Conservation (phyloP, 2,329 filamentous ascomycete genomes). For the Aspergillus quadricinctus region DNA sequence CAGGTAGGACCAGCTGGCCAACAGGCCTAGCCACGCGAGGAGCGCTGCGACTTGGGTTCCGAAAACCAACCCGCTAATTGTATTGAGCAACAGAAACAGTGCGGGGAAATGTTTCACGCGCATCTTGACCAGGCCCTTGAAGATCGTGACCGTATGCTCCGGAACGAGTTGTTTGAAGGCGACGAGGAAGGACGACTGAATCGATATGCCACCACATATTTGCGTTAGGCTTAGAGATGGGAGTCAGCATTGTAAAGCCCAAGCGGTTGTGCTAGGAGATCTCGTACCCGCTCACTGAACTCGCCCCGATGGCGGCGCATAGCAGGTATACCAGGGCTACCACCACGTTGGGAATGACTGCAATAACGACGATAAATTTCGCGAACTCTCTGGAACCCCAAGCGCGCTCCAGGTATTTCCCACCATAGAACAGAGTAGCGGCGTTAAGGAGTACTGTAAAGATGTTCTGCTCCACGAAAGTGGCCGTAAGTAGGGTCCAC, state of each 20-base stretch:
- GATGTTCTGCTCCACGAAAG: slow-evolving; percentile 88
- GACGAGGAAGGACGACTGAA: slow-evolving; percentile 91
- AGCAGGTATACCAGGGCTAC: slow-evolving; percentile 69
- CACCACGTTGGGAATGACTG: slow-evolving; percentile 74
- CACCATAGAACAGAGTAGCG: slow-evolving; percentile 81
- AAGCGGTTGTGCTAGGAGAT: slow-evolving; percentile 15
- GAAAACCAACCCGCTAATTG: slow-evolving; percentile 60
- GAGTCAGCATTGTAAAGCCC: slow-evolving; percentile 19
- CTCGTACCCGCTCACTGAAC: slow-evolving; percentile 35
- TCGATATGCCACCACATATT: slow-evolving; percentile 80
- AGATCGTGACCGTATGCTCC: slow-evolving; percentile 92
- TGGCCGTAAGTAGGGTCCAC: slow-evolving; percentile 84
- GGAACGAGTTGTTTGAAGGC: slow-evolving; percentile 97
- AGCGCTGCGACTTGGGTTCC: slow-evolving; percentile 74
- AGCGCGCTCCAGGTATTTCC: slow-evolving; percentile 89
- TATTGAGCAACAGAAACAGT: slow-evolving; percentile 69
- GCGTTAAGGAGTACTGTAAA: slow-evolving; percentile 76
- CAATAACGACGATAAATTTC: slow-evolving; percentile 76
- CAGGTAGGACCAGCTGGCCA: slow-evolving; percentile 90
- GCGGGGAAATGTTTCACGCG: slow-evolving; percentile 78
- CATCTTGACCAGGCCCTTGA: slow-evolving; percentile 81
- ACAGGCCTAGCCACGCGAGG: slow-evolving; percentile 73
- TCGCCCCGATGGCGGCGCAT: slow-evolving; percentile 63
- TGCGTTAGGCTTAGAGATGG: slow-evolving; percentile 61
- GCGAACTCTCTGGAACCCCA: slow-evolving; percentile 91